These are phyloP conservation scores for Ramaria sp. DNA, from an alignment of 768 basidiomycete species.

Conservation along the genomic window DNA sequence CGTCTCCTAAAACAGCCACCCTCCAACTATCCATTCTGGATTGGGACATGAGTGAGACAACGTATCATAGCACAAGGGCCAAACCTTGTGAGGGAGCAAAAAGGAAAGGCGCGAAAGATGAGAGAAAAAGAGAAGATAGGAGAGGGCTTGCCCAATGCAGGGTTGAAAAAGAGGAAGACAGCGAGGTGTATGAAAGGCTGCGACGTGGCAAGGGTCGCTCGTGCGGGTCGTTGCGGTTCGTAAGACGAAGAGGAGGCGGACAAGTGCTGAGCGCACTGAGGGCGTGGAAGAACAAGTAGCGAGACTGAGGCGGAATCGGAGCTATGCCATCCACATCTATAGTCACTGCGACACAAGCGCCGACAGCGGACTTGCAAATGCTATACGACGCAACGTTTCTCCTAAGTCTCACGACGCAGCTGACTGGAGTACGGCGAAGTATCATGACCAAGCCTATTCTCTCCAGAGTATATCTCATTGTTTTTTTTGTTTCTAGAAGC, in stretches of 20 bases:
- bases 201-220: not conserved
- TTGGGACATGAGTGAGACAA: not conserved
- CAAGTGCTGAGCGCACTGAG: not conserved
- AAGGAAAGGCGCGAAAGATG: not conserved
- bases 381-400: not conserved
- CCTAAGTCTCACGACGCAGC: not conserved
- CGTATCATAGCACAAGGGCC: not conserved
- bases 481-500: not conserved
- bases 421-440: not conserved
- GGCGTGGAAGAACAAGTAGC: not conserved
- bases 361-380: conserved; percentile 1
- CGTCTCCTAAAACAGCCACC: conserved; percentile 92
- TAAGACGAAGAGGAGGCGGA: not conserved
- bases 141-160: not conserved
- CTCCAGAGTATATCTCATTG: not conserved
- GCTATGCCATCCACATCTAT: conserved; percentile 1
- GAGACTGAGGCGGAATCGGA: conserved; percentile 10
- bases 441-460: not conserved
- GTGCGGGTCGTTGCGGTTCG: conserved; percentile 6
- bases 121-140: not conserved
- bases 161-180: not conserved
- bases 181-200: not conserved
- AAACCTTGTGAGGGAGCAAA: not conserved
- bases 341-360: not conserved
- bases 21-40: conserved; percentile 80